Percentiles rank a stretch among this genome's conserved stretches.
phyloP scores from a whole-genome alignment of 306 rosid genomes.

The Quercus wislizeni region DNA sequence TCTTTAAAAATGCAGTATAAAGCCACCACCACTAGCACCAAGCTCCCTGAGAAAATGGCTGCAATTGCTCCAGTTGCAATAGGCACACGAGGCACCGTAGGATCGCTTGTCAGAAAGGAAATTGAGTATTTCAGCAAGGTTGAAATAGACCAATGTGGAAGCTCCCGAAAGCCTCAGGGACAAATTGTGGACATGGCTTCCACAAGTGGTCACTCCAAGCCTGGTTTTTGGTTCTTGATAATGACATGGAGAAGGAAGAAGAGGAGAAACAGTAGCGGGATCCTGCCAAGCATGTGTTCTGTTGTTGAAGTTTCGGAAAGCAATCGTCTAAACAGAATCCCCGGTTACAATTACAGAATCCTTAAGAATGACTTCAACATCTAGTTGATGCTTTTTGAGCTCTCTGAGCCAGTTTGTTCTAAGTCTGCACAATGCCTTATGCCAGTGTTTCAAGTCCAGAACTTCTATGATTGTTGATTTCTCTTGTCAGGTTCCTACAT shows the following conservation, averaged over 20 bases:
- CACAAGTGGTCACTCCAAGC: slow-evolving; percentile 27
- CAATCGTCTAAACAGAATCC: slow-evolving; percentile 39
- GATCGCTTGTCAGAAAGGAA: slow-evolving; percentile 69
- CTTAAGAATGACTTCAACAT: slow-evolving; percentile 53
- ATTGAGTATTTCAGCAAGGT: slow-evolving; percentile 71
- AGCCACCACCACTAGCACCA: slow-evolving; percentile 31
- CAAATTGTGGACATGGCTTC: slow-evolving; percentile 33
- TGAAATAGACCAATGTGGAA: slow-evolving; percentile 49
- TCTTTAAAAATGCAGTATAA: slow-evolving; percentile 36
- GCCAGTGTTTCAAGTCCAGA: not conserved
- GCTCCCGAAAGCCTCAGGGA: slow-evolving; percentile 35
- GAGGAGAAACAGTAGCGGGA: slow-evolving; percentile 32
- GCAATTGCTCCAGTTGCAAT: slow-evolving; percentile 60
- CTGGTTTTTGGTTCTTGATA: slow-evolving; percentile 57
- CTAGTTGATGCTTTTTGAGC: slow-evolving; percentile 14
- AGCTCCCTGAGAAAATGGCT: slow-evolving; percentile 47
- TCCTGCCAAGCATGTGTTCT: slow-evolving; percentile 50
- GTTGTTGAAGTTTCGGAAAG: slow-evolving; percentile 44
- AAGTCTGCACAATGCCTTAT: not conserved
- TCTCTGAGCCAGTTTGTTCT: not conserved
- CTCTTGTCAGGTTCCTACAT: not conserved
- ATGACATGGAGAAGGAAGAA: slow-evolving; percentile 65
- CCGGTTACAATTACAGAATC: slow-evolving; percentile 56
- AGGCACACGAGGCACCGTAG: slow-evolving; percentile 84
- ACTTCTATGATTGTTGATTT: not conserved